These are phyloP conservation scores for Cercospora nicotianae DNA, from an alignment of 2,329 filamentous ascomycete genomes.

Conservation along the genomic window DNA sequence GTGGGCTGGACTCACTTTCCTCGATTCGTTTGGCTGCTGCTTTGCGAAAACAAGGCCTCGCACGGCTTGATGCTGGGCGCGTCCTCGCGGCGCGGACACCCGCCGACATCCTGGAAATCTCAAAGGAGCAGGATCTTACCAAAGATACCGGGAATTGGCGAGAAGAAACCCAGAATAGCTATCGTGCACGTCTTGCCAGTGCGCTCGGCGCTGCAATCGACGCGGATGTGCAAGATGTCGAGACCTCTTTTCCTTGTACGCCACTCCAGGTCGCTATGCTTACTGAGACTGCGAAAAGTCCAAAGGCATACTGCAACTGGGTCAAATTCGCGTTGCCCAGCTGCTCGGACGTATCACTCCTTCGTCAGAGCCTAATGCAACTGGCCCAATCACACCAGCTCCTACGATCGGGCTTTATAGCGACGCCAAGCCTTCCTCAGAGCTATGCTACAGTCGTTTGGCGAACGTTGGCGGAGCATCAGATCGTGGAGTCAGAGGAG, in stretches of 20 bases:
- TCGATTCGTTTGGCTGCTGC: constrained; percentile 64
- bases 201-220: constrained; percentile 9
- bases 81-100: constrained; percentile 61
- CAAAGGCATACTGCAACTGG: constrained; percentile 73
- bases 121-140: not conserved
- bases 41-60: constrained; percentile 59
- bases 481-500: constrained; percentile 33
- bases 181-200: constrained; percentile 13
- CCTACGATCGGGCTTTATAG: constrained; percentile 71
- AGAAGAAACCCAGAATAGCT: constrained; percentile 8
- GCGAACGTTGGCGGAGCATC: constrained; percentile 44
- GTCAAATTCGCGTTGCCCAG: constrained; percentile 62
- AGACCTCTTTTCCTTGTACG: constrained; percentile 61
- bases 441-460: constrained; percentile 66
- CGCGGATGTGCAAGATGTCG: constrained; percentile 23
- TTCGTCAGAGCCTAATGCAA: constrained; percentile 48
- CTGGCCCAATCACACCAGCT: constrained; percentile 62
- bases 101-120: constrained; percentile 12
- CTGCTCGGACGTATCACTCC: not conserved
- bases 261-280: constrained; percentile 79
- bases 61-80: constrained; percentile 56
- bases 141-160: not conserved
- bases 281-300: constrained; percentile 64
- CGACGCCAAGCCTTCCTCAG: constrained; percentile 47
- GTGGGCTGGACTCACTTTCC: constrained; percentile 66